Evolutionary conservation across 2,329 filamentous ascomycete genomes (phyloP).

Genomic region (Acarospora socialis): DNA sequence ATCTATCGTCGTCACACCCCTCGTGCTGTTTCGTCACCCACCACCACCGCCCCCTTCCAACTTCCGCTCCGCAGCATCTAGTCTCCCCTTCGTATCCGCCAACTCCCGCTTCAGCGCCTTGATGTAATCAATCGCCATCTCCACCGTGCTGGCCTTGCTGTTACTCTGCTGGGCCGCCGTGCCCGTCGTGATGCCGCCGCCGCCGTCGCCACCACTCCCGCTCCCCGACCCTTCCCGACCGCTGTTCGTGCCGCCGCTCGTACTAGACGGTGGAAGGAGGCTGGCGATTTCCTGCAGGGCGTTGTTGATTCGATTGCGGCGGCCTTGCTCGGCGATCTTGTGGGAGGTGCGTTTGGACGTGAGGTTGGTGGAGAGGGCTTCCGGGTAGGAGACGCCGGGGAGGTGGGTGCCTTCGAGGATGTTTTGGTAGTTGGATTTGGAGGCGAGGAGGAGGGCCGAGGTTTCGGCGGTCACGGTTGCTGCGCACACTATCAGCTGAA

Average conservation of each 20-base stretch:
- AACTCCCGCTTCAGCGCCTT: slow-evolving; percentile 66
- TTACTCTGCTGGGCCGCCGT: slow-evolving; percentile 42
- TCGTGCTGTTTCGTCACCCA: no score
- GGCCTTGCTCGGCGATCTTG: slow-evolving; percentile 93
- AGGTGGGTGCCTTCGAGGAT: slow-evolving; percentile 86
- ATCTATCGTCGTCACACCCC: no score
- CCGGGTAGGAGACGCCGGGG: slow-evolving; percentile 80
- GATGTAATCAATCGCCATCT: slow-evolving; percentile 92
- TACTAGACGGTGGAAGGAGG: slow-evolving; percentile 51
- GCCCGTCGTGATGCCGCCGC: slow-evolving; percentile 33
- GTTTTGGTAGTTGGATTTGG: slow-evolving; percentile 96
- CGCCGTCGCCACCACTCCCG: slow-evolving; percentile 26
- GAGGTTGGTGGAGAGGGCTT: slow-evolving; percentile 79
- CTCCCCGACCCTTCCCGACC: slow-evolving; percentile 19
- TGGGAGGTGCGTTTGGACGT: slow-evolving; percentile 95
- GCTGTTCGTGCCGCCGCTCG: slow-evolving; percentile 24
- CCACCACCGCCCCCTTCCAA: slow-evolving; percentile 22
- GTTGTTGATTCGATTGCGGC: slow-evolving; percentile 87
- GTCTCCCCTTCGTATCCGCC: slow-evolving; percentile 46
- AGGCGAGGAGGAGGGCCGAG: slow-evolving; percentile 64
- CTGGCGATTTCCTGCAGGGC: slow-evolving; percentile 83
- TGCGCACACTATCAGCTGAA: slow-evolving; percentile 7
- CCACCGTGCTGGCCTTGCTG: slow-evolving; percentile 95
- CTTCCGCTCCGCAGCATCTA: slow-evolving; percentile 52
- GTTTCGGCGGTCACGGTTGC: slow-evolving; percentile 39